Base-by-base conservation (phyloP, 2,329 filamentous ascomycete genomes). In the Exophiala viscosa region DNA sequence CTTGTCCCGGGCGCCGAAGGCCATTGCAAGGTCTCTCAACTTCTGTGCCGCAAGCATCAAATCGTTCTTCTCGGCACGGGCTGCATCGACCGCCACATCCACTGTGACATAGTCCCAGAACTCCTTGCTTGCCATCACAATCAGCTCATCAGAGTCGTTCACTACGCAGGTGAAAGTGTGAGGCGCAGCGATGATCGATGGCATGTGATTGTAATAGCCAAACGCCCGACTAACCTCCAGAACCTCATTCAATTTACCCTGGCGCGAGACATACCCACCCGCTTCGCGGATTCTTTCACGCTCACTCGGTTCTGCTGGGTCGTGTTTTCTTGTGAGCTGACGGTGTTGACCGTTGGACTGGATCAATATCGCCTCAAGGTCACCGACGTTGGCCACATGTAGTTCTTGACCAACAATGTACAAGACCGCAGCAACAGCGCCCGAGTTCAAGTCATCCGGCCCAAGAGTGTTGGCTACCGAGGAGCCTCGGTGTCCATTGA, bases 21-120 rank as follows among this genome's bases (percentile, higher is more conserved):
- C 90, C 67, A 99, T 96, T 38, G 93, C 93, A 49, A 97, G 77
- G 73, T 99, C 93, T 53, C 93, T 85, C 31, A 99, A 80, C 72
- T 95, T 96, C 68, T 97, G 92, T 3, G 93, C 87, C 13, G 92
- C 93, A 49, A 89, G 82, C 93, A 99, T 99, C 40, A 96, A 78
- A 67, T 99, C 92, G 41, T 83, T 81, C 5, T 90, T 85, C 70
- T 96, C 92, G 18, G 87, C 87, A 57, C 91, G 82, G 14, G 90
- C 90, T 48, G 97, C 85, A 67, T 99, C 95, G 18, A 96, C 90
- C 7, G 95, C 87, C 48, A 97, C 82, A 49, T 93, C 90, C 2
- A 90, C 89, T 1, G 87, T 87, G 9, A 99, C 79, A 68, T 91
- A 96, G 60, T 97, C 91, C 93, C 93, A 99, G 8, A 99, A 80